Evolutionary conservation across 2,329 filamentous ascomycete species (phyloP).

Genomic region (Pestalotiopsis sp.): DNA sequence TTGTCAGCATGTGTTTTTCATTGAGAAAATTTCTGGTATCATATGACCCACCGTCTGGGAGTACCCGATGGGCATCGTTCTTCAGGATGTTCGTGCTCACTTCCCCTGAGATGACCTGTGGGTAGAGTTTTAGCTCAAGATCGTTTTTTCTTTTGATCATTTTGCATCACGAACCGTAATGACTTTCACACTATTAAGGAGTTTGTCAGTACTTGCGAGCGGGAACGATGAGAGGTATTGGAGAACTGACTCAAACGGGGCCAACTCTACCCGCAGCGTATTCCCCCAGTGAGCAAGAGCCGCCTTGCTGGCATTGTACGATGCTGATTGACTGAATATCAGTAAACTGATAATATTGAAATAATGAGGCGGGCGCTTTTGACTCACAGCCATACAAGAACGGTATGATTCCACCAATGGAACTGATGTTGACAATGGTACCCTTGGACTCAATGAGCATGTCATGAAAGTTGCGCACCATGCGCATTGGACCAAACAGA

Average conservation of each 20-base stretch:
- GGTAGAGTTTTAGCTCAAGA: neutral
- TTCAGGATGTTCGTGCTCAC: slow-evolving; percentile 30
- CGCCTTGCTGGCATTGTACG: slow-evolving; percentile 30
- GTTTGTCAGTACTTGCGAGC: too few species aligned
- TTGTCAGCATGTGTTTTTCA: neutral
- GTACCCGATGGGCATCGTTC: slow-evolving; percentile 18
- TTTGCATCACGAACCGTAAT: slow-evolving; percentile 15
- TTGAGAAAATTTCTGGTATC: neutral
- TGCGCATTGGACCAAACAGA: slow-evolving; percentile 29
- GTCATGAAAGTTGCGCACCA: slow-evolving; percentile 27
- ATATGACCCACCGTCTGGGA: slow-evolving; percentile 22
- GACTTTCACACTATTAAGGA: slow-evolving; percentile 20
- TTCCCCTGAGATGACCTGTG: slow-evolving; percentile 30
- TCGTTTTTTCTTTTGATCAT: too few species aligned
- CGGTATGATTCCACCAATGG: slow-evolving; percentile 27
- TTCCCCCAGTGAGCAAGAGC: slow-evolving; percentile 26
- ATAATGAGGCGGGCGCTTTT: too few species aligned
- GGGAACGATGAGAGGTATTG: neutral
- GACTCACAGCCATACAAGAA: slow-evolving; percentile 22
- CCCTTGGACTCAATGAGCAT: slow-evolving; percentile 24
- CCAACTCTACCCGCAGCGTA: slow-evolving; percentile 26
- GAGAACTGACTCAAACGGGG: slow-evolving; percentile 21
- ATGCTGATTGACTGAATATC: slow-evolving; percentile 15
- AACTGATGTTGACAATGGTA: slow-evolving; percentile 29
- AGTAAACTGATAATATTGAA: neutral